Evolutionary conservation across 768 basidiomycete species (phyloP).

Genomic region (Fibroporia radiculosa): DNA sequence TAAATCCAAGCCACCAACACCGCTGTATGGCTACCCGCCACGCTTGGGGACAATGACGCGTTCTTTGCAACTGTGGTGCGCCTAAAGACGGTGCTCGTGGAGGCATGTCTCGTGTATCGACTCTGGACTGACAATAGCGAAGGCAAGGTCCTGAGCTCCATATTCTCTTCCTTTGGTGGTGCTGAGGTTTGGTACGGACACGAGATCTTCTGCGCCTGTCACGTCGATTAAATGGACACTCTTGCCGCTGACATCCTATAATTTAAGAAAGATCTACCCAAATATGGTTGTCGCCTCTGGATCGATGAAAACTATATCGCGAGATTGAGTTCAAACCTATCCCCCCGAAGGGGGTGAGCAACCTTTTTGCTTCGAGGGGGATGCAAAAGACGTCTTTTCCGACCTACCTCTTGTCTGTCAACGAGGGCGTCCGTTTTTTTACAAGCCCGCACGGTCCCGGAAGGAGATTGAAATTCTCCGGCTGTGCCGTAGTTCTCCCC

Average conservation of each 20-base stretch:
- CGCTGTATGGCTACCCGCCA: not conserved
- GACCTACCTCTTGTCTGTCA: not conserved
- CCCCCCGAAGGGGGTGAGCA: not conserved
- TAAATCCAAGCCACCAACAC: too few relatives aligned
- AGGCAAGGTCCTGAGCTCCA: too few relatives aligned
- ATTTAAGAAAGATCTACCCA: not conserved
- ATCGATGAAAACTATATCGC: not conserved
- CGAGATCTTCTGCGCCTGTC: not conserved
- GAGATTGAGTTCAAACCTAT: not conserved
- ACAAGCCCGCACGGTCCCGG: not conserved
- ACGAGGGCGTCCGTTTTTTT: not conserved
- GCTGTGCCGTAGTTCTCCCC: not conserved
- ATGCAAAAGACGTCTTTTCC: not conserved
- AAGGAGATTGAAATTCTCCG: conserved; percentile 1
- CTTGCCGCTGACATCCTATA: not conserved
- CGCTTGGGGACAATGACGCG: not conserved
- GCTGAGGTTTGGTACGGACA: not conserved
- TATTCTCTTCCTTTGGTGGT: not conserved
- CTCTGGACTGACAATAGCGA: not conserved
- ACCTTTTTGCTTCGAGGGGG: not conserved
- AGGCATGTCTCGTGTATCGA: not conserved
- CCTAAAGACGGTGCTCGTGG: not conserved
- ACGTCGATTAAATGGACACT: not conserved
- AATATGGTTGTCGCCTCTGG: not conserved
- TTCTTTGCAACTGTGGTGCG: not conserved